Conservation (phyloP, 1,139 yeast genomes). For the Magnusiomyces tetraspermus region DNA sequence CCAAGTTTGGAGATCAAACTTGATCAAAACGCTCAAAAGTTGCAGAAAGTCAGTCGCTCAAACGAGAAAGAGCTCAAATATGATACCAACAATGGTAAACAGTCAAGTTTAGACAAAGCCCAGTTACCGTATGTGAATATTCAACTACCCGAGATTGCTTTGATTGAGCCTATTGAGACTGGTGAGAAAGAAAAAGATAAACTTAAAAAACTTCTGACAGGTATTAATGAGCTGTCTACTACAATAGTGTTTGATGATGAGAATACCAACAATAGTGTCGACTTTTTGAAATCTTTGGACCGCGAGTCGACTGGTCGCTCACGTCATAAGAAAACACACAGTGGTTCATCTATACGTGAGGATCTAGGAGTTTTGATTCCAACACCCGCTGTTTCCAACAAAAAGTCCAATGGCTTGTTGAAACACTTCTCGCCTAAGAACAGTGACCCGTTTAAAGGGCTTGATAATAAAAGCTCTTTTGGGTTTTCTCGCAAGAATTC, state of each 20-base stretch:
- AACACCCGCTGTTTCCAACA: neutral
- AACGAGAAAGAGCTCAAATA: no score
- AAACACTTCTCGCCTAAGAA: slow-evolving; percentile 13
- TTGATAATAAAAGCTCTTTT: slow-evolving; percentile 15
- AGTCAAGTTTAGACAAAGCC: no score
- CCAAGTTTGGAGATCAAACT: slow-evolving; percentile 4
- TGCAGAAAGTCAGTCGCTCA: no score
- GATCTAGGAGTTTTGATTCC: neutral
- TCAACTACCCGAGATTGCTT: no score
- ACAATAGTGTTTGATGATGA: slow-evolving; percentile 26
- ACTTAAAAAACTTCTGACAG: slow-evolving; percentile 32
- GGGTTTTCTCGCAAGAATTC: neutral
- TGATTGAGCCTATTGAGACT: slow-evolving; percentile 15
- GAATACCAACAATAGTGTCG: slow-evolving; percentile 42
- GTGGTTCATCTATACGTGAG: neutral
- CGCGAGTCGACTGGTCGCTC: slow-evolving; percentile 33
- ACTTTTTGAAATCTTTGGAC: slow-evolving; percentile 49
- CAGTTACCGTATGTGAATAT: no score
- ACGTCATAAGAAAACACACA: slow-evolving; percentile 9
- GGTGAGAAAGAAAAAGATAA: slow-evolving; percentile 25
- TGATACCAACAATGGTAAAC: no score
- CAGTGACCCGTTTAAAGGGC: slow-evolving; percentile 29
- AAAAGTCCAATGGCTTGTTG: slow-evolving; percentile 3
- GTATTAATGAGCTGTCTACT: slow-evolving; percentile 29
- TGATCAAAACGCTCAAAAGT: no score